These are phyloP conservation scores for Jackrogersella minutella DNA, from an alignment of 495 filamentous ascomycete genomes.

Conservation along the genomic window DNA sequence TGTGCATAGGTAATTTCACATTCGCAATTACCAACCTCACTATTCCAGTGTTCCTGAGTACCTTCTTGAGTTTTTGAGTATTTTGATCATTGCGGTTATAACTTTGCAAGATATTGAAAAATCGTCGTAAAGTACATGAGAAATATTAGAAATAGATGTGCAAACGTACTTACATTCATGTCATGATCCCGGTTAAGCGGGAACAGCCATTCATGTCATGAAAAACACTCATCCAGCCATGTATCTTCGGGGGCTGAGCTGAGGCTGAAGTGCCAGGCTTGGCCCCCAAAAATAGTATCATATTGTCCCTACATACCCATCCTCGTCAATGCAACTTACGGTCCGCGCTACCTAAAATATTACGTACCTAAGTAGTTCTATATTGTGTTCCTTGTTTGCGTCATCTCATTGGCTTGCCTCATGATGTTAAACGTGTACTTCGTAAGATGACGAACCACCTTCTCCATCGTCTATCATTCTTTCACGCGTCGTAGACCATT, in stretches of 20 bases:
- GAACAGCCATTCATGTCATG: not conserved
- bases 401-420: conserved; percentile 21
- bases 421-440: not conserved
- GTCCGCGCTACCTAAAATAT: not conserved
- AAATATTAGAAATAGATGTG: no score
- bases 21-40: not conserved
- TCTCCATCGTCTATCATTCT: no score
- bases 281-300: conserved; percentile 30
- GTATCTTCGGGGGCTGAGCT: conserved; percentile 40
- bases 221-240: no score
- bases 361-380: not conserved
- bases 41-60: no score
- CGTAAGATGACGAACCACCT: conserved; percentile 13
- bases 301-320: no score
- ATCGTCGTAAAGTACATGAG: no score
- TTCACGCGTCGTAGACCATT: no score
- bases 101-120: no score
- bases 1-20: conserved; percentile 2
- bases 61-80: no score
- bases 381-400: not conserved
- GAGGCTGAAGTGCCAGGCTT: conserved; percentile 35
- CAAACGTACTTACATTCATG: no score
- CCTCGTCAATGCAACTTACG: no score
- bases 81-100: no score
- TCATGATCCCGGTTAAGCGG: not conserved